These are phyloP conservation scores for Vanrija sp. DNA, from an alignment of 1,284 basidiomycete genomes.

Conservation along the genomic window DNA sequence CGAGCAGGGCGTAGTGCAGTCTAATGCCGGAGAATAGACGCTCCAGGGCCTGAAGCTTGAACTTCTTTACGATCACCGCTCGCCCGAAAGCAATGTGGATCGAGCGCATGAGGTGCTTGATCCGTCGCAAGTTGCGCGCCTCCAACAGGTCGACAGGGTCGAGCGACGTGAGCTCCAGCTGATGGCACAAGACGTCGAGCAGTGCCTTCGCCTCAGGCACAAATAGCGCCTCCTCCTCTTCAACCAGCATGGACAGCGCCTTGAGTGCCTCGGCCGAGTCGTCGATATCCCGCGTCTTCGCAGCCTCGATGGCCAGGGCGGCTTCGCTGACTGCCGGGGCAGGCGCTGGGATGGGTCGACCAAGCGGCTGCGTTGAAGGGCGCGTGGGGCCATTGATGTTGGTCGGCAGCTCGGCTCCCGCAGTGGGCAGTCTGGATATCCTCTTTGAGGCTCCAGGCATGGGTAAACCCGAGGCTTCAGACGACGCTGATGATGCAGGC, in stretches of 20 bases:
- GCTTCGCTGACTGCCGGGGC: slow-evolving; percentile 1
- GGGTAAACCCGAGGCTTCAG: neutral
- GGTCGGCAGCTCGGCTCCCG: neutral
- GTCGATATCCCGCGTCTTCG: slow-evolving; percentile 62
- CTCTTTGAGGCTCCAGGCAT: neutral
- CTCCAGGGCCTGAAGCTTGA: slow-evolving; percentile 14
- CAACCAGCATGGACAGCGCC: slow-evolving; percentile 75
- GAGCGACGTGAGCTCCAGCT: slow-evolving; percentile 45
- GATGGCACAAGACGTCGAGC: slow-evolving; percentile 65
- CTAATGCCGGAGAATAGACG: slow-evolving; percentile 9
- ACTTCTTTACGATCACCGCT: slow-evolving; percentile 5
- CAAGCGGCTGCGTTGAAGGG: slow-evolving; percentile 27
- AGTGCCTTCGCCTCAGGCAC: slow-evolving; percentile 55
- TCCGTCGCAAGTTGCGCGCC: slow-evolving; percentile 77
- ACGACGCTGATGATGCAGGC: neutral
- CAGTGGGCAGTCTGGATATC: neutral
- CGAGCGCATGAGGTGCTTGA: slow-evolving; percentile 89
- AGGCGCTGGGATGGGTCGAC: neutral
- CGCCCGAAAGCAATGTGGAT: slow-evolving; percentile 16
- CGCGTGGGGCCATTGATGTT: neutral
- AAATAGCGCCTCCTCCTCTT: slow-evolving; percentile 61
- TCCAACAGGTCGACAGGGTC: slow-evolving; percentile 62
- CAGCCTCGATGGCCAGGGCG: slow-evolving; percentile 28
- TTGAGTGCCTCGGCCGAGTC: slow-evolving; percentile 92
- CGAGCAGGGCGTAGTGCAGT: slow-evolving; percentile 10